phyloP scores from a whole-genome alignment of 208 protist species.

The Leishmania tropica region DNA sequence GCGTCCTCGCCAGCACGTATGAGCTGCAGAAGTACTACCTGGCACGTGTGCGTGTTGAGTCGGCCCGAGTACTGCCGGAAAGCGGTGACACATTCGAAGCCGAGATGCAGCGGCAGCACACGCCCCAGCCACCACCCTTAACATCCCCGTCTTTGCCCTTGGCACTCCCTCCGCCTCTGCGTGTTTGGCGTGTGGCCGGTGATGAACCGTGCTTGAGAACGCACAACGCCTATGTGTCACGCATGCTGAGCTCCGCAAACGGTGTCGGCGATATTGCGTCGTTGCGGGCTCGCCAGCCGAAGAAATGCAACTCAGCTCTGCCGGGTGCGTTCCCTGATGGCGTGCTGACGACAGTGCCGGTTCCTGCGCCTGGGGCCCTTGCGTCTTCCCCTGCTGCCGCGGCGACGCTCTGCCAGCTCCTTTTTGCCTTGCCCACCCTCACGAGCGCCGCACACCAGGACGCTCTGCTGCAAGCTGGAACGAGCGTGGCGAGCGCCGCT shows the following conservation, averaged over 20 bases:
- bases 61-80: not conserved
- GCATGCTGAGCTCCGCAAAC: conserved; percentile 5
- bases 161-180: not conserved
- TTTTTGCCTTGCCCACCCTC: not conserved
- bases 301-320: not conserved
- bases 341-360: conserved; percentile 13
- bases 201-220: conserved; percentile 5
- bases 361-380: not conserved
- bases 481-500: not conserved
- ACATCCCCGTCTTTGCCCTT: not conserved
- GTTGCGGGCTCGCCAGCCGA: not conserved
- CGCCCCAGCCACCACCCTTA: not conserved
- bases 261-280: not conserved
- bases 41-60: conserved; percentile 22
- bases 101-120: not conserved
- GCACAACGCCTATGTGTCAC: conserved; percentile 10
- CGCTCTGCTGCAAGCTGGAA: not conserved
- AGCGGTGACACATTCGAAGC: not conserved
- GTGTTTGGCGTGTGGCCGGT: conserved; percentile 12
- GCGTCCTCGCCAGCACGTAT: conserved; percentile 15
- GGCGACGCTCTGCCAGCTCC: conserved; percentile 25
- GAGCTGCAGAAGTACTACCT: conserved; percentile 47
- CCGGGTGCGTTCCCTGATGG: conserved; percentile 18
- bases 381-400: not conserved
- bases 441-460: not conserved